Conservation (phyloP, 352 stramenopile species). For the Pythium aquatile region DNA sequence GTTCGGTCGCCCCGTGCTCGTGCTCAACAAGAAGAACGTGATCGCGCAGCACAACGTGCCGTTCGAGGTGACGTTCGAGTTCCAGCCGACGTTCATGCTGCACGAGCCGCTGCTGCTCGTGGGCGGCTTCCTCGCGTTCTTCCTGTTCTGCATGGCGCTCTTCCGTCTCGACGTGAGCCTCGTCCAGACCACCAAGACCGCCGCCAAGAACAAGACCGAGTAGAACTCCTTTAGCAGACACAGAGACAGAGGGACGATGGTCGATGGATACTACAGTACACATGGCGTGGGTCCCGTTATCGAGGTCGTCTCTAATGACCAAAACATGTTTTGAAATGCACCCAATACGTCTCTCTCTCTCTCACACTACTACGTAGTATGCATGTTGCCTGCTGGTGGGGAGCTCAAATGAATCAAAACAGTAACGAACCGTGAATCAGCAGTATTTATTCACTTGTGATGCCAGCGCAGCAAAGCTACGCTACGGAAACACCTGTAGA, state of each 20-base stretch:
- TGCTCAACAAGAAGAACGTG: constrained; percentile 85
- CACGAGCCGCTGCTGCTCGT: constrained; percentile 87
- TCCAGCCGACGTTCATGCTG: constrained; percentile 76
- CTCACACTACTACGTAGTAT: no score
- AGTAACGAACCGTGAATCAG: constrained; percentile 22
- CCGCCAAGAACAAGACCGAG: constrained; percentile 51
- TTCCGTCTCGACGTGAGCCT: constrained; percentile 85
- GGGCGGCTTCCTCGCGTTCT: constrained; percentile 79
- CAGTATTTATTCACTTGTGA: constrained; percentile 24
- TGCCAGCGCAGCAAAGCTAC: background rate
- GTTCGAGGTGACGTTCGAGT: constrained; percentile 87
- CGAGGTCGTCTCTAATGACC: background rate
- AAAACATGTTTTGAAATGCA: background rate
- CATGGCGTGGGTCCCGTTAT: no score
- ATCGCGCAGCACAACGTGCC: constrained; percentile 81
- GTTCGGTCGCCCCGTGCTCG: constrained; percentile 76
- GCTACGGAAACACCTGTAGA: background rate
- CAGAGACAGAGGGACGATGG: background rate
- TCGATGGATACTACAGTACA: background rate
- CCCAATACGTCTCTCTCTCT: no score
- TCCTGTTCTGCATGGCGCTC: constrained; percentile 82
- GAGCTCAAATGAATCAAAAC: no score
- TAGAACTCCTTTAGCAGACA: constrained; percentile 30
- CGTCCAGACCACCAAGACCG: constrained; percentile 30
- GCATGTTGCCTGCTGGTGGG: no score